Evolutionary conservation across 2,329 filamentous ascomycete species (phyloP), one percentile per base, ranked within the genome.

Genomic region (Ophiostoma montium): DNA sequence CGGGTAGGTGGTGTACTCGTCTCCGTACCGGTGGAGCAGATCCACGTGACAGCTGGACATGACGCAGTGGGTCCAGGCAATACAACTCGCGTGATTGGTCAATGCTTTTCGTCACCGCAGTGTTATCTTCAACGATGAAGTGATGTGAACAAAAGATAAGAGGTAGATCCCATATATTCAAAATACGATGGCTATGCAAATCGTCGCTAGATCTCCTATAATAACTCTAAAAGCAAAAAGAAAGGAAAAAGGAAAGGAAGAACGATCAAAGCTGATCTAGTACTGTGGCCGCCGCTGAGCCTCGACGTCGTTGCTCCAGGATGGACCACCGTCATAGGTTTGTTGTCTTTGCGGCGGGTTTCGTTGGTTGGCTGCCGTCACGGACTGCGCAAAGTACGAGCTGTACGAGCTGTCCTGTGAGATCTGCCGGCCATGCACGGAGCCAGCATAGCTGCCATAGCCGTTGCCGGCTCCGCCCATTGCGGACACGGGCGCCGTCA

Each of bases 401-500:
- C 52, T 50, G 48, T 54, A 56, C 5, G 50, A 52, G 27, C 47
- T 53, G 30, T 55, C 49, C 12, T 53, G 43, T 5, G 53, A 55
- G 1, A 48, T 32, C 50, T 55, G 52, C 5, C 53, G 53, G 21
- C 39, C 43, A 35, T 55, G 53, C 21, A 21, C 13, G 30, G 15
- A 41, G 49, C 35, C 56, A 56, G 15, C 30, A 21, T 15, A 23
- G 48, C 13, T 31, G 33, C 48, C 35, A 18, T 36, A 31, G 33
- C 42, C 48, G 12, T 35, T 23, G 2, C 23, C 21, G 12, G 11
- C 13, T 6, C 33, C 41, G 9, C 48, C 58, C 56, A 48, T 52
- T 50, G 12, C 49, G 19, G 54, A 55, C 23, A 59, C 50, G 0
- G 63, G 63, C 1, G 61, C 60, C 10, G 63, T 65, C 62, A 63